A percentile compares a stretch with the other conserved stretches of the same genome.
These are phyloP conservation scores for Calocera cornea DNA, from an alignment of 768 basidiomycete genomes.

Conservation along the genomic window DNA sequence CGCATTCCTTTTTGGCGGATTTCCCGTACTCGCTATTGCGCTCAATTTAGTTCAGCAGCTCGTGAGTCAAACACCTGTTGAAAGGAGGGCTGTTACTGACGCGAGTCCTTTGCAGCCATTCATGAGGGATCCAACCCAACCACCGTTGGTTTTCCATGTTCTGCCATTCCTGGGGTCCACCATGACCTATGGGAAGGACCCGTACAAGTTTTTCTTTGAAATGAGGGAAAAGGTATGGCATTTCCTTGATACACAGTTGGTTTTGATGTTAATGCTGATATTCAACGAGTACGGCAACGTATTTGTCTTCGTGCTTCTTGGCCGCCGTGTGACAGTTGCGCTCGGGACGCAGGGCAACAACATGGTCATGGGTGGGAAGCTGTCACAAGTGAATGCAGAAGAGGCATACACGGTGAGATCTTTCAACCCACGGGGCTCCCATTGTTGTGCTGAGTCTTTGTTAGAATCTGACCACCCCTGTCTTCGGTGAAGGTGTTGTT, in stretches of 20 bases:
- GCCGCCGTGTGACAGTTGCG: constrained; percentile 74
- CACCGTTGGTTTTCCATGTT: constrained; percentile 91
- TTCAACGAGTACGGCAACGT: constrained; percentile 72
- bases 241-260: not conserved
- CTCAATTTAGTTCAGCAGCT: constrained; percentile 70
- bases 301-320: constrained; percentile 85
- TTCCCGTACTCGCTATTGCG: constrained; percentile 51
- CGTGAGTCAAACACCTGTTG: constrained; percentile 33
- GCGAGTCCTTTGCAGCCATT: constrained; percentile 33
- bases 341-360: constrained; percentile 87
- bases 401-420: constrained; percentile 73
- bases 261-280: not conserved
- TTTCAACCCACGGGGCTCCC: not conserved
- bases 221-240: constrained; percentile 58
- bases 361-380: constrained; percentile 86
- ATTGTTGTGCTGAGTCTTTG: constrained; percentile 10
- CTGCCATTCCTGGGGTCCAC: constrained; percentile 85
- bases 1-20: constrained; percentile 35
- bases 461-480: constrained; percentile 80
- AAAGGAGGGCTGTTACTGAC: constrained; percentile 3
- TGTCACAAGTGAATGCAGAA: constrained; percentile 83
- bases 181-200: constrained; percentile 79
- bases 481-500: constrained; percentile 95
- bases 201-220: constrained; percentile 70
- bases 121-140: constrained; percentile 55